Evolutionary conservation across 148 eudicot species (phyloP).

Genomic region (Nepenthes gracilis): DNA sequence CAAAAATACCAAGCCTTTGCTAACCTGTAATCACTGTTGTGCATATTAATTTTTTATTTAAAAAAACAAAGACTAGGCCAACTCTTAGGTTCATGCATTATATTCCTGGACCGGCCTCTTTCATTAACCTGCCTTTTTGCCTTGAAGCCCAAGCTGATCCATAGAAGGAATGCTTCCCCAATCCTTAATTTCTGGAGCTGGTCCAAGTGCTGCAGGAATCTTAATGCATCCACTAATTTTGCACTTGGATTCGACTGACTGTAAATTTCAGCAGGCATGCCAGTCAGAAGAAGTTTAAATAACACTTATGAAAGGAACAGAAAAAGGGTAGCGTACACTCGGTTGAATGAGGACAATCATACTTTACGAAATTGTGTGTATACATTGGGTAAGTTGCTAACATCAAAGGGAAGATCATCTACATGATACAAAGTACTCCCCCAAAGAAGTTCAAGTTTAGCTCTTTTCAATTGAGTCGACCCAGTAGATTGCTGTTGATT

Average conservation of each 20-base stretch:
- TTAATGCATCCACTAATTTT: conserved; percentile 50
- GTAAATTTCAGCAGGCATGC: conserved; percentile 11
- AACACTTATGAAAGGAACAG: neutral
- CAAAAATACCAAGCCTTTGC: conserved; percentile 51
- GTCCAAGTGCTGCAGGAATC: conserved; percentile 64
- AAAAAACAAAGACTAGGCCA: neutral
- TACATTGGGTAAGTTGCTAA: conserved; percentile 50
- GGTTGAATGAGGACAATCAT: conserved; percentile 1
- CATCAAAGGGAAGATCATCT: conserved; percentile 74
- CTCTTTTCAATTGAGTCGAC: conserved; percentile 2
- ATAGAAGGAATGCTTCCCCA: conserved; percentile 75
- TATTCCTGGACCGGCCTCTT: neutral
- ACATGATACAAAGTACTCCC: conserved; percentile 75
- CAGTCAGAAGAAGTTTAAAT: neutral
- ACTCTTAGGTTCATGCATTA: neutral
- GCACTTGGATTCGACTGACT: conserved; percentile 77
- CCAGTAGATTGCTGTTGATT: no score
- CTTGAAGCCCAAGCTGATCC: conserved; percentile 39
- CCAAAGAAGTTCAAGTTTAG: conserved; percentile 70
- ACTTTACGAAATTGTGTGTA: conserved; percentile 92
- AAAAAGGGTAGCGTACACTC: neutral
- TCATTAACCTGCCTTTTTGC: conserved; percentile 40
- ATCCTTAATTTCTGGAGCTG: conserved; percentile 50
- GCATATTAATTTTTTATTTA: no score
- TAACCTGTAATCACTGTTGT: conserved; percentile 24